Evolutionary conservation across 257 asterid species (phyloP).

Genomic region (Lavandula angustifolia): DNA sequence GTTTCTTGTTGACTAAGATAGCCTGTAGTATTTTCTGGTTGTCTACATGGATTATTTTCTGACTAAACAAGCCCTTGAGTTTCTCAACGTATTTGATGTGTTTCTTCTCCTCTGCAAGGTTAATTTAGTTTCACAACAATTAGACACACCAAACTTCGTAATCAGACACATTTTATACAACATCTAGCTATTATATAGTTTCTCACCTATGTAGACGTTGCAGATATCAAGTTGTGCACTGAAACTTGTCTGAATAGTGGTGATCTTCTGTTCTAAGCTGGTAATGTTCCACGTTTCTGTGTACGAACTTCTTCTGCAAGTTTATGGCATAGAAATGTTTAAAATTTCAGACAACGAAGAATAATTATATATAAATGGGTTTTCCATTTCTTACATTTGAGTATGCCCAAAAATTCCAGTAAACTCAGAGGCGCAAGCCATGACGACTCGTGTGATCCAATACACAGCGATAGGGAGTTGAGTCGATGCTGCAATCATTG

Average conservation of each 20-base stretch:
- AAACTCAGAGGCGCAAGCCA: constrained; percentile 57
- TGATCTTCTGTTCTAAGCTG: constrained; percentile 51
- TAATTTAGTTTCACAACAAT: too few species aligned
- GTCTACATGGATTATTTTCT: constrained; percentile 51
- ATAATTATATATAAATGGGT: background rate
- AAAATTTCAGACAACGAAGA: too few species aligned
- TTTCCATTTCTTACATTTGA: constrained; percentile 44
- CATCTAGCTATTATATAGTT: too few species aligned
- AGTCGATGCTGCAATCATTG: constrained; percentile 40
- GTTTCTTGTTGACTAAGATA: constrained; percentile 45
- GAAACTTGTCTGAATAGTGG: too few species aligned
- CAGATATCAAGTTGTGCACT: constrained; percentile 49
- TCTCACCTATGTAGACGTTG: constrained; percentile 53
- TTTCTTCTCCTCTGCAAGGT: constrained; percentile 64
- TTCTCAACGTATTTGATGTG: constrained; percentile 48
- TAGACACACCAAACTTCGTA: too few species aligned
- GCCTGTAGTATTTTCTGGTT: constrained; percentile 59
- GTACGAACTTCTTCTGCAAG: constrained; percentile 44
- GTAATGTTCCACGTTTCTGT: constrained; percentile 71
- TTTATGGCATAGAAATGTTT: background rate
- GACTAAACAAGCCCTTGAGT: constrained; percentile 47
- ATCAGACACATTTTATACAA: too few species aligned
- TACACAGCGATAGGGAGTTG: constrained; percentile 62
- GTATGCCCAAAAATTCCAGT: constrained; percentile 45
- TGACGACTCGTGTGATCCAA: constrained; percentile 63